These are phyloP conservation scores for Plasmodium sp. DNA, from an alignment of 169 alveolate species.

Conservation along the genomic window DNA sequence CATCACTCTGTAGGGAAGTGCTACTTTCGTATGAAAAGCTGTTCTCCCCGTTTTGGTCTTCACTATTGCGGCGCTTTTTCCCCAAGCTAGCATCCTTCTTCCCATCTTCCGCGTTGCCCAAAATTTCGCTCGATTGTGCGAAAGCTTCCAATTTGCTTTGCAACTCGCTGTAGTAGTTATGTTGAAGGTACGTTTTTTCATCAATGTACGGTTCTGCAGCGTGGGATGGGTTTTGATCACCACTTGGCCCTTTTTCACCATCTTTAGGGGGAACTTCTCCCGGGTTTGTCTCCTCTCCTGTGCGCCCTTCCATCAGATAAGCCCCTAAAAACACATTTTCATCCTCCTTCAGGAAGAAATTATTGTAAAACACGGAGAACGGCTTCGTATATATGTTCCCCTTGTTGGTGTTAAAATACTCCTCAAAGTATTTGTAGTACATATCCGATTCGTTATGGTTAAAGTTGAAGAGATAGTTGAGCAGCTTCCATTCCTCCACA, in stretches of 20 bases:
- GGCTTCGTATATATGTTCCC: slow-evolving; percentile 55
- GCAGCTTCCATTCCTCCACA: not conserved
- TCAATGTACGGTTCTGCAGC: not conserved
- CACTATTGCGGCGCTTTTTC: not conserved
- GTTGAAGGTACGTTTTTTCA: not conserved
- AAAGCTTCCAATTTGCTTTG: not conserved
- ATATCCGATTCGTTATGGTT: slow-evolving; percentile 47
- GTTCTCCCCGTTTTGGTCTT: not conserved
- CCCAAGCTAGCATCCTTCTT: not conserved
- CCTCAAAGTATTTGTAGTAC: slow-evolving; percentile 69
- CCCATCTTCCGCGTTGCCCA: not conserved
- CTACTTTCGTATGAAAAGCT: not conserved
- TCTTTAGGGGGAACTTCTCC: not conserved
- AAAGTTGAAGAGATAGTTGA: slow-evolving; percentile 38
- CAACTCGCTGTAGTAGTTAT: not conserved
- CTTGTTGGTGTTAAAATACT: slow-evolving; percentile 55
- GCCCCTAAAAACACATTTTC: slow-evolving; percentile 12
- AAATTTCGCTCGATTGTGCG: not conserved
- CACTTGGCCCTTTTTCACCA: not conserved
- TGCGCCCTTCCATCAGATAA: not conserved
- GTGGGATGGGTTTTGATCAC: not conserved
- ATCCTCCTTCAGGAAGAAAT: slow-evolving; percentile 38
- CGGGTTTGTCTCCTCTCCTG: not conserved
- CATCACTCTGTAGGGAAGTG: not conserved
- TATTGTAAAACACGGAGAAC: slow-evolving; percentile 22